A percentile compares a stretch with the other conserved stretches of the same genome.
phyloP scores from a whole-genome alignment of 1,284 basidiomycete species.

The Trichosporon faecale region DNA sequence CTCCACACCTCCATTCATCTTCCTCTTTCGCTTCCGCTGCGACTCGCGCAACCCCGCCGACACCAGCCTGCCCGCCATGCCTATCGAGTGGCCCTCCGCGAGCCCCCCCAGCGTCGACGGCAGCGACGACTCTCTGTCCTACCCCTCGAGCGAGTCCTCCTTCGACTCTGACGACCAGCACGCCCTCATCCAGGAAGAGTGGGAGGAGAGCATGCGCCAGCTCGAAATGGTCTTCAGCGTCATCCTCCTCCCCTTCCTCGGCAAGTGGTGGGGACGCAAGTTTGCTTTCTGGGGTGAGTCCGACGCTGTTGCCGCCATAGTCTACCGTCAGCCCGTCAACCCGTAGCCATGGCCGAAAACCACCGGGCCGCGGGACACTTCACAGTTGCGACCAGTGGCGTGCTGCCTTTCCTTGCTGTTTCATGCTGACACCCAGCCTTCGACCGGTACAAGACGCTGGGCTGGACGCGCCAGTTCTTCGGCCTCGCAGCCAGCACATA shows the following conservation, averaged over 20 bases:
- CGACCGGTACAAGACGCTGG: slow-evolving; percentile 66
- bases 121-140: slow-evolving; percentile 31
- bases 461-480: slow-evolving; percentile 66
- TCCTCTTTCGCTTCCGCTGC: background rate
- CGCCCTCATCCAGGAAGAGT: slow-evolving; percentile 77
- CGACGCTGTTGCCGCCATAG: background rate
- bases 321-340: background rate
- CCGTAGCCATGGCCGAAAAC: background rate
- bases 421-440: slow-evolving; percentile 57
- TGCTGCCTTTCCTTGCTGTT: background rate
- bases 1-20: background rate
- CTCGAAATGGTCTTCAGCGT: slow-evolving; percentile 74
- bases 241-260: slow-evolving; percentile 77
- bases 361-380: slow-evolving; percentile 2
- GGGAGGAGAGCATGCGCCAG: slow-evolving; percentile 84
- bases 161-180: slow-evolving; percentile 64
- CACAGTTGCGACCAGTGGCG: slow-evolving; percentile 6
- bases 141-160: slow-evolving; percentile 56
- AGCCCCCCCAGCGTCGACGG: slow-evolving; percentile 16
- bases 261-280: slow-evolving; percentile 80
- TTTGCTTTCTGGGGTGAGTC: slow-evolving; percentile 79
- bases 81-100: slow-evolving; percentile 38
- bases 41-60: background rate
- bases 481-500: slow-evolving; percentile 22
- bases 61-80: slow-evolving; percentile 26